phyloP scores from a whole-genome alignment of 192 early-diverging fungal species.

The Lobosporangium transversale region DNA sequence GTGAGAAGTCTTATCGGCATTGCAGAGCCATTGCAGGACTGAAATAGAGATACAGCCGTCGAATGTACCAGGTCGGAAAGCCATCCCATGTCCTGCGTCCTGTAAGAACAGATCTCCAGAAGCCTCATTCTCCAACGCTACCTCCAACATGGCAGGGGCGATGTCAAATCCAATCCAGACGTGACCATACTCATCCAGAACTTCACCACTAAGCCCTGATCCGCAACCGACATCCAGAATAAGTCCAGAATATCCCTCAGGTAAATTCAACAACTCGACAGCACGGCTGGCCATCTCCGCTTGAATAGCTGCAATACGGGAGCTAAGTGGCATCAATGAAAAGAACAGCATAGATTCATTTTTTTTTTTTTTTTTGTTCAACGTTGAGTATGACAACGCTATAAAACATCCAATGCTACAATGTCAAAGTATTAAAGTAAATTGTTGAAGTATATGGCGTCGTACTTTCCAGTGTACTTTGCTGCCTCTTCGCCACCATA shows the following conservation, averaged over 20 bases:
- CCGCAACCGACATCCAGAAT: slow-evolving; percentile 98
- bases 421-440: background rate
- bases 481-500: slow-evolving; percentile 93
- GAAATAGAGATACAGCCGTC: slow-evolving; percentile 89
- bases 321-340: no score
- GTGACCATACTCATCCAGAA: slow-evolving; percentile 95
- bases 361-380: no score
- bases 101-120: slow-evolving; percentile 96
- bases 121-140: slow-evolving; percentile 90
- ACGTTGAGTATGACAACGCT: no score
- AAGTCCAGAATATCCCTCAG: slow-evolving; percentile 74
- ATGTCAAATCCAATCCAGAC: slow-evolving; percentile 98
- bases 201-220: slow-evolving; percentile 94
- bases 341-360: no score
- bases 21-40: slow-evolving; percentile 98
- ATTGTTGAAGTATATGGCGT: no score
- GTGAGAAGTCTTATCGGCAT: slow-evolving; percentile 93
- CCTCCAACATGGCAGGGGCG: slow-evolving; percentile 93
- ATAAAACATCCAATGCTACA: no score
- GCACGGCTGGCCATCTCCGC: slow-evolving; percentile 93
- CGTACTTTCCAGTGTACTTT: slow-evolving; percentile 94
- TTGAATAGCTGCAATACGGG: slow-evolving; percentile 95
- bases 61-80: slow-evolving; percentile 94
- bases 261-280: slow-evolving; percentile 89
- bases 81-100: slow-evolving; percentile 95